Percentiles rank a stretch among this genome's conserved stretches.
These are phyloP conservation scores for Boletus eberwhitei DNA, from an alignment of 768 basidiomycete species.

Conservation along the genomic window DNA sequence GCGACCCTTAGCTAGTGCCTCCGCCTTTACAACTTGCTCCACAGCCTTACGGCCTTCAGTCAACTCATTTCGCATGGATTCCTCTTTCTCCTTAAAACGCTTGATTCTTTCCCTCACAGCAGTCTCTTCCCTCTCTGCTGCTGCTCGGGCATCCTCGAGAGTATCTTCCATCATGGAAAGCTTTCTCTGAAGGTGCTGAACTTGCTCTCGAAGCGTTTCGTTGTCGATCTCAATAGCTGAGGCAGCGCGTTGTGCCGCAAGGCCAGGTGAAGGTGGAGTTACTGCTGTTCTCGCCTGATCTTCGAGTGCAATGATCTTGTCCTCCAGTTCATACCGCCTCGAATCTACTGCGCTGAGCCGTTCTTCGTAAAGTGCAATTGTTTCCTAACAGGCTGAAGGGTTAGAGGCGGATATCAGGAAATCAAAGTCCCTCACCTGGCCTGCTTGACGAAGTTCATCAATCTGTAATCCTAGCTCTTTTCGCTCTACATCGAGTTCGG, in stretches of 20 bases:
- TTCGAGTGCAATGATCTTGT: conserved; percentile 56
- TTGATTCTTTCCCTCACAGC: conserved; percentile 59
- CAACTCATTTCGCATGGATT: conserved; percentile 68
- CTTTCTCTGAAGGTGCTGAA: conserved; percentile 81
- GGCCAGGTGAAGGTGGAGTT: conserved; percentile 33
- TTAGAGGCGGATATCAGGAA: neutral
- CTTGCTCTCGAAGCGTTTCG: conserved; percentile 85
- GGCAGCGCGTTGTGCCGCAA: conserved; percentile 40
- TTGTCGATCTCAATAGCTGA: conserved; percentile 93
- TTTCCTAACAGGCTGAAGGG: conserved; percentile 54
- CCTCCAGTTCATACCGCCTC: conserved; percentile 76
- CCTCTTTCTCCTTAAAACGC: conserved; percentile 71
- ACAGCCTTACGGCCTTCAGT: conserved; percentile 60
- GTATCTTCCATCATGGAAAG: conserved; percentile 75
- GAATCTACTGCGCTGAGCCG: conserved; percentile 67
- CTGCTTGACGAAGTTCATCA: conserved; percentile 82
- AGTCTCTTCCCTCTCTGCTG: conserved; percentile 72
- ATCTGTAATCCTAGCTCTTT: conserved; percentile 69
- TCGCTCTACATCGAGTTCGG: conserved; percentile 55
- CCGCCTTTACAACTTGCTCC: conserved; percentile 59
- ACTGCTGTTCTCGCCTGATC: conserved; percentile 38
- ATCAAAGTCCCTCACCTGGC: conserved; percentile 56
- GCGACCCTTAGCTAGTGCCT: conserved; percentile 57
- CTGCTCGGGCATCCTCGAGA: conserved; percentile 70
- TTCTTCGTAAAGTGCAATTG: conserved; percentile 93